Evolutionary conservation across 1,139 yeast species (phyloP), one percentile per base, ranked within the genome.

Genomic region (Taiozyma sp.): DNA sequence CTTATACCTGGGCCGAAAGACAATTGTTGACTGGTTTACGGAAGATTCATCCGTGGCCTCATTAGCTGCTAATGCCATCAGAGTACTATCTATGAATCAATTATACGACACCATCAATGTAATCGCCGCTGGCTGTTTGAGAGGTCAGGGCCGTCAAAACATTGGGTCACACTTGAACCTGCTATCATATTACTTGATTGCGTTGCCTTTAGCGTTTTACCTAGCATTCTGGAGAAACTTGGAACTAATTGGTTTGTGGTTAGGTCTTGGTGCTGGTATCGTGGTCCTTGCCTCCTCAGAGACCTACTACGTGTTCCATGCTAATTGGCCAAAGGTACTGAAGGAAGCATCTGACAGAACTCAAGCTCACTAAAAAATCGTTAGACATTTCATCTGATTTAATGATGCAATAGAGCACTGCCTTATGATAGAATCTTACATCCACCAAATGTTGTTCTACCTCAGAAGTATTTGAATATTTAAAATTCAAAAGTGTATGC

Each of bases 61-160:
- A 10, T 61, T 80, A n/a, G 83, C 87, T 0, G 64, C 78, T 2
- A 65, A 67, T 45, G 84, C 80, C 4, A 67, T 83, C 44, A 70
- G 75, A 23, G 70, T 82, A 45, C 82, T 82, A 8, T 79, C 87
- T 2, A 54, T 81, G 6, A 82, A 82, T 61, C 89, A 84, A 65
- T 65, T 83, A 38, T 76, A 75, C 56, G 89, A 83, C 60, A 52
- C 65, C 12, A 58, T 83, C 44, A 68, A 81, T 23, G 81, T 86
- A 57, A 84, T 45, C 79, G 74, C 83, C 2, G 81, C 80, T 5
- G 89, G 88, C 2, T 69, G 83, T 28, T 69, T 84, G 51, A 71
- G 89, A 58, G 88, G 85, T 10, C 89, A 83, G 65, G 89, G 88
- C 5, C 69, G 87, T 59, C 89, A 84, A 62, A 74, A 74, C 53